Conservation (phyloP, 2,329 filamentous ascomycete genomes). For the Zymoseptoria pseudotritici region DNA sequence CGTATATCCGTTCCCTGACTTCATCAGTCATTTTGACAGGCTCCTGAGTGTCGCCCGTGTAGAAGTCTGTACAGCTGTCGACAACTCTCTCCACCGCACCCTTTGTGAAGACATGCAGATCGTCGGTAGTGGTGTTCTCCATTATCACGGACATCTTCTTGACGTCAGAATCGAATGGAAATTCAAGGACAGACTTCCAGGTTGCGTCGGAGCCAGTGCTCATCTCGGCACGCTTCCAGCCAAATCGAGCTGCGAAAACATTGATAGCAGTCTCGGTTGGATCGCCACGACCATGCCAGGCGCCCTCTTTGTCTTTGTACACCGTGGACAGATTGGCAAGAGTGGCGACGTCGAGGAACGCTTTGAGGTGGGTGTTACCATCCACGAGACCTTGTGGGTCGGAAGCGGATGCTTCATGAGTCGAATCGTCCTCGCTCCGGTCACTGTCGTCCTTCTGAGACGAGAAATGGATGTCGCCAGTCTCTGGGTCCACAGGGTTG, state of each 20-base stretch:
- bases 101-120: slow-evolving; percentile 51
- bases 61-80: slow-evolving; percentile 49
- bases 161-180: slow-evolving; percentile 65
- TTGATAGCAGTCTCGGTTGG: slow-evolving; percentile 69
- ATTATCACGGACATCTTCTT: slow-evolving; percentile 74
- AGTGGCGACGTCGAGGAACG: slow-evolving; percentile 53
- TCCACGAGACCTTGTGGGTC: slow-evolving; percentile 31
- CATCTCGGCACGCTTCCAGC: slow-evolving; percentile 23
- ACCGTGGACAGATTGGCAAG: slow-evolving; percentile 60
- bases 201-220: slow-evolving; percentile 24
- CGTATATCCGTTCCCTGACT: slow-evolving; percentile 49
- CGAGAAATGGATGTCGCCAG: slow-evolving; percentile 49
- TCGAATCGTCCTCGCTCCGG: slow-evolving; percentile 13
- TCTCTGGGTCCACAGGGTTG: slow-evolving; percentile 52
- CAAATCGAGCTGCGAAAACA: slow-evolving; percentile 63
- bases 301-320: slow-evolving; percentile 47
- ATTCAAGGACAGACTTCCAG: slow-evolving; percentile 58
- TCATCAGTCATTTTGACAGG: slow-evolving; percentile 48
- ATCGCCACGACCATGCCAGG: slow-evolving; percentile 59
- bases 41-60: slow-evolving; percentile 19
- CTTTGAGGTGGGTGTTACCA: slow-evolving; percentile 42
- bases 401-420: slow-evolving; percentile 9
- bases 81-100: slow-evolving; percentile 65
- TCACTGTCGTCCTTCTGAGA: slow-evolving; percentile 7
- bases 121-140: slow-evolving; percentile 48